Evolutionary conservation across 2,329 filamentous ascomycete genomes (phyloP).

Genomic region (Calonectria montana): DNA sequence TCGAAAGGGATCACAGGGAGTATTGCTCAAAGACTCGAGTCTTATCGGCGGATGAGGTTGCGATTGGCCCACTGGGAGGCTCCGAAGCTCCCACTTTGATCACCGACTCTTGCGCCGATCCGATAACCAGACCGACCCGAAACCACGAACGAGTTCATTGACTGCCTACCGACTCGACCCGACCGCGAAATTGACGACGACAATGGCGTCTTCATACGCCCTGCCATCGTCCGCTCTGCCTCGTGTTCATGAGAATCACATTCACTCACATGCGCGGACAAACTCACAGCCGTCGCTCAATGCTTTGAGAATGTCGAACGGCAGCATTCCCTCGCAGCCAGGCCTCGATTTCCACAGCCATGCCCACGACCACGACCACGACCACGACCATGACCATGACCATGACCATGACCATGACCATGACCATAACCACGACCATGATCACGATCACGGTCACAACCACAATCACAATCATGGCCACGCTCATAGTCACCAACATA

Average conservation of each 20-base stretch:
- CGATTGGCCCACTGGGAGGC: constrained; percentile 37
- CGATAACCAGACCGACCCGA: constrained; percentile 31
- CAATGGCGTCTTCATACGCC: constrained; percentile 65
- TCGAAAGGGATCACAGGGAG: constrained; percentile 21
- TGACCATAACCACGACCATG: constrained; percentile 31
- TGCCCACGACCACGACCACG: constrained; percentile 46
- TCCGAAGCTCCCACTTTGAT: constrained; percentile 30
- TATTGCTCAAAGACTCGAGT: constrained; percentile 17
- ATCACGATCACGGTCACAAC: constrained; percentile 45
- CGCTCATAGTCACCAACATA: constrained; percentile 43
- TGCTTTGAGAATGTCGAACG: constrained; percentile 50
- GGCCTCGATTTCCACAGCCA: constrained; percentile 47
- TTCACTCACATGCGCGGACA: constrained; percentile 54
- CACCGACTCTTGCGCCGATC: constrained; percentile 34
- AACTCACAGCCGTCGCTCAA: constrained; percentile 54
- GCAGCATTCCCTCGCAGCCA: constrained; percentile 43
- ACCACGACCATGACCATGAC: constrained; percentile 43
- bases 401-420: constrained; percentile 41
- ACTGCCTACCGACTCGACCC: constrained; percentile 7
- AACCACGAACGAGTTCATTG: constrained; percentile 14
- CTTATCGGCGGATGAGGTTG: constrained; percentile 40
- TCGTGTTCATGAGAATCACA: constrained; percentile 58
- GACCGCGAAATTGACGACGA: constrained; percentile 20
- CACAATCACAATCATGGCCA: constrained; percentile 47
- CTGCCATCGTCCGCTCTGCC: constrained; percentile 64